Base-by-base conservation (phyloP, 345 rosid species). In the Raphanus raphanistrum region DNA sequence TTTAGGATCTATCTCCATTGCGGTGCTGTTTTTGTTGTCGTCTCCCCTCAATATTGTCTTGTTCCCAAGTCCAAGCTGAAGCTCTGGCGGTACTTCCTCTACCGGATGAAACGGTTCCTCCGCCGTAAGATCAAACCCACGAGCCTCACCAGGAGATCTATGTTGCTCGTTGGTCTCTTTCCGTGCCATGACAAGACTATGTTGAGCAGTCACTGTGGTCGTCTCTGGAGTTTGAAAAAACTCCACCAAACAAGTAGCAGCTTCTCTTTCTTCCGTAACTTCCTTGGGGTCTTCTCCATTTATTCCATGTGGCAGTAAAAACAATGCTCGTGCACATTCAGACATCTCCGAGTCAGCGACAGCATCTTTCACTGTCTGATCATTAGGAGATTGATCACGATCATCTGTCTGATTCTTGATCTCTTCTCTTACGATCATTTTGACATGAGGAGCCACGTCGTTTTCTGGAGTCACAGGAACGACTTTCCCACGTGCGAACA, bases 361-460 rank as follows among this genome's bases (percentile, higher is more conserved):
- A 50, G 55, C 45, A 55, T 71, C 80, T 61, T 76, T 83, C 26
- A 28, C 52, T 5, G 68, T 82, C 77, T 86, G 75, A 29, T 72
- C 77, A 69, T 66, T 50, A 50, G 21, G 55, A 50, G 55, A 50
- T 50, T n/a, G 17, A 50, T 50, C 17, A 50, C 21, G n/a, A 58
- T 72, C 54, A 35, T 68, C 28, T 57, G 81, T 69, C 73, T 81
- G 87, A 68, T 59, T 85, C 50, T 70, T 68, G 63, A 78, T 82
- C 4, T 82, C 88, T 61, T 82, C 73, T 60, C 86, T 86, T 79
- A 2, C 45, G 45, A 78, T 70, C 94, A 89, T 91, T 75, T 75
- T 84, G 59, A 65, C 91, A 68, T 55, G 66, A 16, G 94, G 97
- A 74, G 97, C 94, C 60, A 91, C 80, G 71, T 91, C 97, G 82